Evolutionary conservation across 1,284 basidiomycete genomes (phyloP), one percentile per base, ranked within the genome.

Genomic region (Leccinum griseonigrum): DNA sequence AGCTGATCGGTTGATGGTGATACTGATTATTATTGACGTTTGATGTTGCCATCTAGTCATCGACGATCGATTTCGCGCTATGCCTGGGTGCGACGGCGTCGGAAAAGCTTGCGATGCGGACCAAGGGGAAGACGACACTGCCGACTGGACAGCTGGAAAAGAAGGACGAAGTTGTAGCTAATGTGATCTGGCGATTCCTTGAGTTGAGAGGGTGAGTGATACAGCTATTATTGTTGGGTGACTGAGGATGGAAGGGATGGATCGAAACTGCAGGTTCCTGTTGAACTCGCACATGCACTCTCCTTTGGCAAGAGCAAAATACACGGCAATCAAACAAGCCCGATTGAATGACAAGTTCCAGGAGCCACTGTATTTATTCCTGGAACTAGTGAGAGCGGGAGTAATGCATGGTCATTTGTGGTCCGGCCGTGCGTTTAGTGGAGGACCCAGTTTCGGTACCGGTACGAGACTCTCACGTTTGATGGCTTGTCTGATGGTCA

Each of bases 311-410:
- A 88, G 94, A 60, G 96, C 97, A 2, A 91, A 98, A 83, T 87
- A 92, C 74, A 83, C 84, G 34, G 94, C 94, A 2, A 82, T 96
- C 69, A 84, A 86, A 66, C 80, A 81, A 32, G 85, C 91, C 3
- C 86, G 92, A 52, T 79, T 98, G 66, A 98, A 97, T 75, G 97
- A 99, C 82, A 98, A 97, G 78, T 95, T 99, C 80, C 97, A 99
- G 76, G 97, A 99, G 77, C 87, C 97, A 5, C 81, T 99, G 4
- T 97, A 97, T 76, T 78, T 97, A 74, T 91, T 97, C 77, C 81
- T 97, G 76, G 92, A 99, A 79, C 85, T 97, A 60, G 87, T 98
- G 64, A 85, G 97, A 67, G 95, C 95, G 11, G 94, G 95, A 0
- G 95, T 97, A 13, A 90, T 99, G 82, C 96, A 99, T 73, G 94